phyloP scores from a whole-genome alignment of 2,329 filamentous ascomycete genomes.

The Arthrocladium fulminans region DNA sequence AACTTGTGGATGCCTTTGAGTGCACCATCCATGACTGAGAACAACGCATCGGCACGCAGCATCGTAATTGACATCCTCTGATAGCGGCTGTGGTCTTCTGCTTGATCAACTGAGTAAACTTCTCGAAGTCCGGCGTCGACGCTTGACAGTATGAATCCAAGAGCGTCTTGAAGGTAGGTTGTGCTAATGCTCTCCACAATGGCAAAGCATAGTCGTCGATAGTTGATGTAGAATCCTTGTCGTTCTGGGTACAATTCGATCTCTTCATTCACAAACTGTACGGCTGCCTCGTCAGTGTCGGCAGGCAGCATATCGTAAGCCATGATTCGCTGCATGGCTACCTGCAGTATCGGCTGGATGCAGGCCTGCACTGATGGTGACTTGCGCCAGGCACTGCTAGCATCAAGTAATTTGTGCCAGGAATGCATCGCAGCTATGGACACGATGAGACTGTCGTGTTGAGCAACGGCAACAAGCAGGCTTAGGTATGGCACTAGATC shows the following conservation, averaged over 20 bases:
- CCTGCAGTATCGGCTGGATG: constrained; percentile 68
- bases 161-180: constrained; percentile 71
- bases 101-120: constrained; percentile 32
- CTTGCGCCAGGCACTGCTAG: constrained; percentile 47
- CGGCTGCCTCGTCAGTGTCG: constrained; percentile 68
- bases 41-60: constrained; percentile 77
- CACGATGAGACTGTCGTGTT: constrained; percentile 78
- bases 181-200: constrained; percentile 82
- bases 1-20: constrained; percentile 84
- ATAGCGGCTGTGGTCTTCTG: constrained; percentile 29
- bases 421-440: constrained; percentile 87
- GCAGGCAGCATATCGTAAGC: constrained; percentile 81
- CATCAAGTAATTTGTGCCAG: constrained; percentile 73
- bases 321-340: constrained; percentile 73
- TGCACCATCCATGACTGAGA: constrained; percentile 78
- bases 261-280: constrained; percentile 79
- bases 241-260: constrained; percentile 90
- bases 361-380: constrained; percentile 52
- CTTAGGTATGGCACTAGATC: constrained; percentile 69
- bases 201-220: constrained; percentile 78
- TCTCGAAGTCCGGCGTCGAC: constrained; percentile 62
- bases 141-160: constrained; percentile 74
- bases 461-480: constrained; percentile 68
- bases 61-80: constrained; percentile 43
- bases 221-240: constrained; percentile 92